These are phyloP conservation scores for Megacollybia marginata DNA, from an alignment of 768 basidiomycete species.

Conservation along the genomic window DNA sequence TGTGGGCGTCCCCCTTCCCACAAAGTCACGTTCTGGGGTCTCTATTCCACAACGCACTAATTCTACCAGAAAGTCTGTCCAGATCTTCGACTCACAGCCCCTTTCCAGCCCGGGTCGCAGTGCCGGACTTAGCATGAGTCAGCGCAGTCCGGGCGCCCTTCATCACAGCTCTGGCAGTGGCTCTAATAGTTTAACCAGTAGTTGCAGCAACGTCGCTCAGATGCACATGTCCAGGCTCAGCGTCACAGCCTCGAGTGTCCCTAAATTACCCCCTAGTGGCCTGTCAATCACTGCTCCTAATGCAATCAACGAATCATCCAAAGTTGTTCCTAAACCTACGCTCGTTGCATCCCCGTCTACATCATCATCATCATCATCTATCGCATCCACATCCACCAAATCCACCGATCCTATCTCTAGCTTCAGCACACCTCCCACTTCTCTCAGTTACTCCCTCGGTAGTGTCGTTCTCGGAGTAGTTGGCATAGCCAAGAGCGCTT, in stretches of 20 bases:
- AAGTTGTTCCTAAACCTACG: conserved; percentile 8
- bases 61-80: conserved; percentile 52
- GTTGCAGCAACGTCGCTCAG: conserved; percentile 32
- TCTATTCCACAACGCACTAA: conserved; percentile 38
- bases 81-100: conserved; percentile 81
- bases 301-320: conserved; percentile 2
- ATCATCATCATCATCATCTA: conserved; percentile 46
- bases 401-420: conserved; percentile 33
- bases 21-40: conserved; percentile 54
- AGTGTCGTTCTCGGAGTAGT: conserved; percentile 34
- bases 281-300: conserved; percentile 22
- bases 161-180: conserved; percentile 9
- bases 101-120: conserved; percentile 49
- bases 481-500: conserved; percentile 18
- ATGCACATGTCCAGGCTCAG: conserved; percentile 29
- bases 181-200: conserved; percentile 16
- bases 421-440: conserved; percentile 53
- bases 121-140: conserved; percentile 20
- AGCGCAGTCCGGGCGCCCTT: conserved; percentile 8
- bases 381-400: conserved; percentile 23
- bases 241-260: conserved; percentile 18
- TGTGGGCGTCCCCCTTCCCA: conserved; percentile 71
- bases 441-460: conserved; percentile 40
- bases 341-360: conserved; percentile 41
- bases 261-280: conserved; percentile 17